Evolutionary conservation across 2,329 filamentous ascomycete genomes (phyloP).

Genomic region (Talaromyces sp.): DNA sequence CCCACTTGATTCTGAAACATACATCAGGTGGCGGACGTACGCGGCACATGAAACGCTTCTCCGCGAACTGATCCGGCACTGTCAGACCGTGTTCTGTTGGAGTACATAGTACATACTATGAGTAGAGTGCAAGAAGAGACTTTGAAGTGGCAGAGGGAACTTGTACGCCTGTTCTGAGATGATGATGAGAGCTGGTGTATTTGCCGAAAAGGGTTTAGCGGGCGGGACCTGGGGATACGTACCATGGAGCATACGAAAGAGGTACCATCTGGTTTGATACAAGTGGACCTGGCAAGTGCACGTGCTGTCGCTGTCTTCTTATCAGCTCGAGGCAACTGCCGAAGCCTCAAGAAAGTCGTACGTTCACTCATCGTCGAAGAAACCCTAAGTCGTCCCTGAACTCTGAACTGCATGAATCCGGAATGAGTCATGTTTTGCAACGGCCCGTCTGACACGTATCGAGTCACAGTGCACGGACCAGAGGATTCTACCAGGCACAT

Average conservation of each 20-base stretch:
- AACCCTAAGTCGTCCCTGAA: neutral
- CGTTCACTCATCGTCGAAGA: neutral
- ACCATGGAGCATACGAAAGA: neutral
- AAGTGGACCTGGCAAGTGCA: neutral
- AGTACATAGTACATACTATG: too few species aligned
- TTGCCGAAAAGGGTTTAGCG: neutral
- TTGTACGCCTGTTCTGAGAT: neutral
- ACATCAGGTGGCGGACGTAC: neutral
- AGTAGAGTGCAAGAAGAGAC: too few species aligned
- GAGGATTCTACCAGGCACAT: neutral
- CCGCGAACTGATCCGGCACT: neutral
- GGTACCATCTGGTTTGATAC: neutral
- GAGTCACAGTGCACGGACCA: neutral
- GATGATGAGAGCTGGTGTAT: neutral
- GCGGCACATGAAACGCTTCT: neutral
- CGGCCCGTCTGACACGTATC: neutral
- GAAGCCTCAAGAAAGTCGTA: neutral
- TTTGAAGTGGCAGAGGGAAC: neutral
- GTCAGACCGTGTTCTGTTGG: neutral
- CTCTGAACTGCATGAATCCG: neutral
- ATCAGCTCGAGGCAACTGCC: neutral
- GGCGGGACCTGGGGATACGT: neutral
- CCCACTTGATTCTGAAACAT: constrained; percentile 10
- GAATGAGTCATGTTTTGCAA: neutral
- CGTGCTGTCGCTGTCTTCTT: neutral